These are phyloP conservation scores for Cercospora zeina DNA, from an alignment of 2,329 filamentous ascomycete genomes.

Conservation along the genomic window DNA sequence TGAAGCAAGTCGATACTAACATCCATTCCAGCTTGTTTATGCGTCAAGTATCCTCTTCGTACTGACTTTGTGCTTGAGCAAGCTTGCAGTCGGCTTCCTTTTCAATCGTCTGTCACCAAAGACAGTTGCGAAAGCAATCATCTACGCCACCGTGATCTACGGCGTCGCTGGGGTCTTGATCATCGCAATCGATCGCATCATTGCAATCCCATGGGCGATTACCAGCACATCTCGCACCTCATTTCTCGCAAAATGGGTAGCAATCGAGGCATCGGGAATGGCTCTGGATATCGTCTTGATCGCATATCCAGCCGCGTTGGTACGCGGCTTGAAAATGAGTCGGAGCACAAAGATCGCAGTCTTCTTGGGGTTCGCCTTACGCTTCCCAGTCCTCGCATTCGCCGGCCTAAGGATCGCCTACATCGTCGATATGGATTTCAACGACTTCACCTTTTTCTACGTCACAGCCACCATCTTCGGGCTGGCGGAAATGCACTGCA, in stretches of 20 bases:
- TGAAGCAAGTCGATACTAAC: background rate
- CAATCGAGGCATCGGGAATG: constrained; percentile 17
- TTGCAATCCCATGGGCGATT: constrained; percentile 10
- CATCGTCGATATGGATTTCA: constrained; percentile 11
- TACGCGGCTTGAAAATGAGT: constrained; percentile 26
- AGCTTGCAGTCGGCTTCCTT: constrained; percentile 24
- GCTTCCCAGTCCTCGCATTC: constrained; percentile 22
- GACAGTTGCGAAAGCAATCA: constrained; percentile 12
- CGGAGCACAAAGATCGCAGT: constrained; percentile 23
- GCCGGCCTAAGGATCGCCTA: constrained; percentile 21
- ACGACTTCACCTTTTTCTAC: constrained; percentile 24
- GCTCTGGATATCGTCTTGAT: constrained; percentile 18
- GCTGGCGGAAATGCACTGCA: constrained; percentile 29
- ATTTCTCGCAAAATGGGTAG: constrained; percentile 11
- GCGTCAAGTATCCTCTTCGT: constrained; percentile 25
- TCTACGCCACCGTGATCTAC: background rate
- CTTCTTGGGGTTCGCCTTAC: constrained; percentile 24
- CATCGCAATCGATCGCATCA: constrained; percentile 1
- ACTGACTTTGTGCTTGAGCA: constrained; percentile 23
- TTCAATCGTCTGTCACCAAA: constrained; percentile 25
- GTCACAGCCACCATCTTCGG: constrained; percentile 21
- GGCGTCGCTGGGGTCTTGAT: constrained; percentile 7
- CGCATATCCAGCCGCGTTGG: constrained; percentile 17
- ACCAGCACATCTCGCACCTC: constrained; percentile 10
- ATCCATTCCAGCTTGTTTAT: constrained; percentile 21